Evolutionary conservation across 768 basidiomycete genomes (phyloP), one percentile per base, ranked within the genome.

Genomic region (Leccinellum rugosiceps): DNA sequence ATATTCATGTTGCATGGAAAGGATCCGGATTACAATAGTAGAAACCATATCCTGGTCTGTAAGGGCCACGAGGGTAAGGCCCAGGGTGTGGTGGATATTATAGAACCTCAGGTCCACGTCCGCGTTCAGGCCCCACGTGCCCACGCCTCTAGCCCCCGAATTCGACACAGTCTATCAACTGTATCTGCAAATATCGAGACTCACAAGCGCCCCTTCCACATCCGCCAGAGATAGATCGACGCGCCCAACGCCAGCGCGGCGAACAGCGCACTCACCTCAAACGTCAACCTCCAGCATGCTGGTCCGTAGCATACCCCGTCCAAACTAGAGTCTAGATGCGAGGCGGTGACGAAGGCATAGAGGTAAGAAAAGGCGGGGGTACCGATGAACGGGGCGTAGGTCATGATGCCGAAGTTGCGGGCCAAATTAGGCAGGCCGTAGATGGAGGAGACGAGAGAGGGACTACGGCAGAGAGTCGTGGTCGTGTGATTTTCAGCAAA

Each of bases 291-390:
- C 88, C 88, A 92, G 60, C 91, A 93, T 35, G 67, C 55, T 6
- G 74, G 64, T 4, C 91, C 90, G 44, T 67, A 65, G 63, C 90
- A 92, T 3, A 83, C 52, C 6, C 52, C 63, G 13, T 64, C 56
- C 2, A 28, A 10, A 21, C 46, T 41, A 21, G 58, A 19, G 4
- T 68, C 75, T 0, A 80, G 75, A 57, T 84, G 81, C 3, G 77
- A 71, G 4, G 78, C 79, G 6, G 86, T 80, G 48, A 90, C 66
- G 61, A 86, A 83, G 14, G 91, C 91, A 58, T 91, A 93, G 0
- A 92, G 66, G 68, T 89, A 92, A 3, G 91, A 90, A 68, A 91
- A 92, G 0, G 83, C 34, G 2, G 88, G 83, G 0, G 89, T 90
- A 6, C 89, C 90, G 25, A 84, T 69, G 69, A 92, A 88, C 5